phyloP scores from a whole-genome alignment of 176 grass and related monocot species.

The Hsuehochloa calcarea region DNA sequence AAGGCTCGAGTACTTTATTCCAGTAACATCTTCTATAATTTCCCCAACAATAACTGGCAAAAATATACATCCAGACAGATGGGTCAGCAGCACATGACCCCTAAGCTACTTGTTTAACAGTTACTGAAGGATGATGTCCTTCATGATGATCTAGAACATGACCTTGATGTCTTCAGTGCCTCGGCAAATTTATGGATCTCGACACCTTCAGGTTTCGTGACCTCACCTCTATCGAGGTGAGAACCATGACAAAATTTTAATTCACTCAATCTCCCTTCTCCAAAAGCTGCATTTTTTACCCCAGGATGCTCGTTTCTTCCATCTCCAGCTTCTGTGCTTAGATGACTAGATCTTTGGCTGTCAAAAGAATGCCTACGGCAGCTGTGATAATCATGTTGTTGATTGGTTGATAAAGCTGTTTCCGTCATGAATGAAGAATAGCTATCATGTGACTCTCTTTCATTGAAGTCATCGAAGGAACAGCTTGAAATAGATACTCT shows the following conservation, averaged over 20 bases:
- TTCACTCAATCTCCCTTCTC: slow-evolving; percentile 27
- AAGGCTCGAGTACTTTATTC: slow-evolving; percentile 25
- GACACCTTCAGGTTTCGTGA: slow-evolving; percentile 36
- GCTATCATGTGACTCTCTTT: slow-evolving; percentile 59
- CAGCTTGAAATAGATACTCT: slow-evolving; percentile 55
- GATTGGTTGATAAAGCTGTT: slow-evolving; percentile 6
- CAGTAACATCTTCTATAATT: slow-evolving; percentile 34
- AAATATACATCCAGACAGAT: slow-evolving; percentile 47
- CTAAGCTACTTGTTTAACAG: slow-evolving; percentile 38
- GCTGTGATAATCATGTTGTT: neutral
- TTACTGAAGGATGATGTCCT: slow-evolving; percentile 43
- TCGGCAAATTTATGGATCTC: slow-evolving; percentile 64
- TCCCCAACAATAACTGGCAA: slow-evolving; percentile 33
- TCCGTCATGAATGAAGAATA: slow-evolving; percentile 60
- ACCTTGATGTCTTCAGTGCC: slow-evolving; percentile 45
- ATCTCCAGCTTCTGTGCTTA: slow-evolving; percentile 19
- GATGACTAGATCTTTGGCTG: slow-evolving; percentile 27
- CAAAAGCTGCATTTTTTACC: slow-evolving; percentile 10
- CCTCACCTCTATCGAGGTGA: slow-evolving; percentile 18
- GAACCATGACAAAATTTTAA: slow-evolving; percentile 16
- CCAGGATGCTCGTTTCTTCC: slow-evolving; percentile 36
- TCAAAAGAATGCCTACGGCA: slow-evolving; percentile 30
- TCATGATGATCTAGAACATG: slow-evolving; percentile 33
- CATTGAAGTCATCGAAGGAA: slow-evolving; percentile 56
- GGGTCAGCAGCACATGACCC: slow-evolving; percentile 21